Evolutionary conservation across 1,284 basidiomycete species (phyloP).

Genomic region (Ceratobasidium theobromae): DNA sequence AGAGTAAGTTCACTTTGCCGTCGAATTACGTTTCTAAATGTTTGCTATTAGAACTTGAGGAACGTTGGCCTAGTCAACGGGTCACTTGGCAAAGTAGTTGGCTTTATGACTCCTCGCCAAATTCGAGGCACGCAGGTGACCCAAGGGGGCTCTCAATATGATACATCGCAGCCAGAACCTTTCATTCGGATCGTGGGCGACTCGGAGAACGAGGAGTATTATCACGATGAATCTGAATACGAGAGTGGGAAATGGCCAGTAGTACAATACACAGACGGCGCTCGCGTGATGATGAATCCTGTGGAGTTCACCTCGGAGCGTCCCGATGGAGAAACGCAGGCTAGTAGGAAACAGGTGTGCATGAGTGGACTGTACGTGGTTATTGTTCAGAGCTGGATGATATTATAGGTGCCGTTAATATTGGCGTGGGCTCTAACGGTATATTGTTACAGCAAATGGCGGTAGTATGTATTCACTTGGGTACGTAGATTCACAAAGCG

Average conservation of each 20-base stretch:
- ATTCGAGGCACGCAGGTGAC: no score
- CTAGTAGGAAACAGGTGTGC: conserved; percentile 38
- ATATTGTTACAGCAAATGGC: neutral
- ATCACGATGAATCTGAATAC: no score
- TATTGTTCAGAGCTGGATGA: neutral
- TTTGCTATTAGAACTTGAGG: conserved; percentile 21
- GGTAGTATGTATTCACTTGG: no score
- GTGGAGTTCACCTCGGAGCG: conserved; percentile 38
- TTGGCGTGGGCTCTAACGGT: conserved; percentile 64
- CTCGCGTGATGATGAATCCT: conserved; percentile 27
- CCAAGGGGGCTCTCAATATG: no score
- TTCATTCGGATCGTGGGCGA: no score
- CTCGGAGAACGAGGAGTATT: no score
- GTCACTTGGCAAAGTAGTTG: conserved; percentile 34
- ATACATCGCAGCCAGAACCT: neutral
- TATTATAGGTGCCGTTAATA: conserved; percentile 67
- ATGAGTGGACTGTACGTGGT: neutral
- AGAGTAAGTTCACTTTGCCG: neutral
- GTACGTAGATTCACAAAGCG: conserved; percentile 78
- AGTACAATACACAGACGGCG: conserved; percentile 26
- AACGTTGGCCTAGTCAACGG: conserved; percentile 32
- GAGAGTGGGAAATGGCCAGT: conserved; percentile 32
- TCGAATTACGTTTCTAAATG: neutral
- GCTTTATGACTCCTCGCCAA: conserved; percentile 13
- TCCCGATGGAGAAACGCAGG: conserved; percentile 37